A percentile compares a stretch with the other conserved stretches of the same genome.
phyloP scores from a whole-genome alignment of 306 rosid genomes.

The Cucumis melo region DNA sequence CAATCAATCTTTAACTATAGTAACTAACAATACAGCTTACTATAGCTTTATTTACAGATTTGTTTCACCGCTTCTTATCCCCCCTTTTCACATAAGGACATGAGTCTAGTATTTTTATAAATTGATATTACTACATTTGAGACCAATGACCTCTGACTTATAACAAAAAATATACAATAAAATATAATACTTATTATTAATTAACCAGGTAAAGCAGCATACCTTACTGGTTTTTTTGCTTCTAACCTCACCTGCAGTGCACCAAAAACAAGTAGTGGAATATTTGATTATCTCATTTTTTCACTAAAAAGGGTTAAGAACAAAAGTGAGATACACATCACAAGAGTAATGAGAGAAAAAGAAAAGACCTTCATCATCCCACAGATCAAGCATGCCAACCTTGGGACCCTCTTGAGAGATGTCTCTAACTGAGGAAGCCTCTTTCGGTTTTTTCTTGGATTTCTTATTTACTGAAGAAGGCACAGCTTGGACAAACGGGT shows the following conservation, averaged over 20 bases:
- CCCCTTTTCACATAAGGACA: not conserved
- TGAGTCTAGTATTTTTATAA: not conserved
- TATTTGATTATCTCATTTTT: not conserved
- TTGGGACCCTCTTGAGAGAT: slow-evolving; percentile 21
- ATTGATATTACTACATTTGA: not conserved
- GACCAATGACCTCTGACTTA: not conserved
- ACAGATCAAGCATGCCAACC: slow-evolving; percentile 53
- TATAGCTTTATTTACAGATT: too few species aligned
- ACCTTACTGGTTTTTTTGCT: slow-evolving; percentile 45
- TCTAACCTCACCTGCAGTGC: slow-evolving; percentile 28
- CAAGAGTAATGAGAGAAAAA: not conserved
- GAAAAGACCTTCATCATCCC: slow-evolving; percentile 56
- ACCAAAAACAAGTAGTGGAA: not conserved
- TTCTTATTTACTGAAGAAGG: slow-evolving; percentile 64
- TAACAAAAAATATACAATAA: not conserved
- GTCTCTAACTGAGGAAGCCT: slow-evolving; percentile 11
- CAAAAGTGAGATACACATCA: not conserved
- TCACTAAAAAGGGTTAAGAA: not conserved
- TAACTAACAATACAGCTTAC: too few species aligned
- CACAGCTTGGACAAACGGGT: slow-evolving; percentile 60
- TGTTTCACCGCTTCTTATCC: too few species aligned
- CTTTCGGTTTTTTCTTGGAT: slow-evolving; percentile 28
- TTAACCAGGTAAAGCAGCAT: not conserved
- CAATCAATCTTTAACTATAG: too few species aligned
- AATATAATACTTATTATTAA: not conserved